Percentiles rank a stretch among this genome's conserved stretches.
Evolutionary conservation across 345 rosid species (phyloP).

Genomic region (Xanthoceras sorbifolium): DNA sequence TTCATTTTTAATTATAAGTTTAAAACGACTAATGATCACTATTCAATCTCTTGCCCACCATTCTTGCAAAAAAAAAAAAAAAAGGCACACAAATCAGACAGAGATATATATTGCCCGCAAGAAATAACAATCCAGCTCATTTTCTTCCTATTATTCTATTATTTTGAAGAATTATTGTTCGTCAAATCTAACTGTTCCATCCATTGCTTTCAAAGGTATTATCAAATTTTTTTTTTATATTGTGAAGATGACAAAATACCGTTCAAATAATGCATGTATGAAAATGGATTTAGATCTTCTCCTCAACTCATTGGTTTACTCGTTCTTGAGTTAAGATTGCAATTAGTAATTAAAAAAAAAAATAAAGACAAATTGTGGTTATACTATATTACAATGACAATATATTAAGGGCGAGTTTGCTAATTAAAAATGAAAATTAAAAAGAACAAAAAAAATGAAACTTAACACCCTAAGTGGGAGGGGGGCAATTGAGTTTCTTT

Average conservation of each 20-base stretch:
- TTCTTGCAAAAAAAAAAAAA: not conserved
- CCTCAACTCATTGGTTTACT: not conserved
- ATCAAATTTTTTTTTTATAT: not conserved
- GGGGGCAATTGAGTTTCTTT: too few relatives aligned
- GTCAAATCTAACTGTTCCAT: not conserved
- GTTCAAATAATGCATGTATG: not conserved
- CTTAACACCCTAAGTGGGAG: too few relatives aligned
- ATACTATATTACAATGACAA: not conserved
- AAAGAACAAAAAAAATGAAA: too few relatives aligned
- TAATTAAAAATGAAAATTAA: too few relatives aligned
- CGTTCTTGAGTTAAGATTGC: not conserved
- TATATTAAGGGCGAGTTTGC: too few relatives aligned
- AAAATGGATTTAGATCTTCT: not conserved
- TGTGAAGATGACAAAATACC: not conserved
- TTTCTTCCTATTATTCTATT: not conserved
- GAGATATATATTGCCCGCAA: constrained; percentile 34
- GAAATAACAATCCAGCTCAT: constrained; percentile 22
- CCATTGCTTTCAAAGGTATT: constrained; percentile 1
- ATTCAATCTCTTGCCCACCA: constrained; percentile 20
- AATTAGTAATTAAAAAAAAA: not conserved
- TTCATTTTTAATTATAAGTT: not conserved
- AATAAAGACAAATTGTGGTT: not conserved
- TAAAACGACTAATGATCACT: not conserved
- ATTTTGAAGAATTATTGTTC: not conserved
- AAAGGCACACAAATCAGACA: too few relatives aligned